Evolutionary conservation across 2,329 filamentous ascomycete genomes (phyloP).

Genomic region (Cladophialophora carrionii): DNA sequence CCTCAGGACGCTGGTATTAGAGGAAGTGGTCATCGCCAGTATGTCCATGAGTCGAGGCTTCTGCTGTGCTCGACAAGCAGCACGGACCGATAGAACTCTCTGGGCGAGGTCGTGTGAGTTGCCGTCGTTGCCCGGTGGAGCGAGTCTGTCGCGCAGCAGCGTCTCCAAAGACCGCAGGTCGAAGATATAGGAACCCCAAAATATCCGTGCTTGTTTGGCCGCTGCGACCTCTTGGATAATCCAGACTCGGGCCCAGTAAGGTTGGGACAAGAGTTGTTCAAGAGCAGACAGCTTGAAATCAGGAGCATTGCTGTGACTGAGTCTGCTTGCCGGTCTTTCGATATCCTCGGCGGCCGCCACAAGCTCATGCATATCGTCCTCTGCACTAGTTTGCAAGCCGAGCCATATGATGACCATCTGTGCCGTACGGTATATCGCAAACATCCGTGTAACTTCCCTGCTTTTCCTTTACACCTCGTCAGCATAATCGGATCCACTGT

Average conservation of each 20-base stretch:
- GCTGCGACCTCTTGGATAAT: conserved; percentile 38
- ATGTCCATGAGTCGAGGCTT: conserved; percentile 31
- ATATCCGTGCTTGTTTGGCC: conserved; percentile 20
- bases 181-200: conserved; percentile 28
- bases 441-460: conserved; percentile 29
- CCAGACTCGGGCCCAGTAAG: conserved; percentile 38
- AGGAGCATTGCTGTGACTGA: background rate
- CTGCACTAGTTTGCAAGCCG: conserved; percentile 24
- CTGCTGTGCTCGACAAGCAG: conserved; percentile 27
- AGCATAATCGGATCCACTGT: background rate
- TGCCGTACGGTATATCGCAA: conserved; percentile 33
- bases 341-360: conserved; percentile 13
- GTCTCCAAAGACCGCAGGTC: conserved; percentile 24
- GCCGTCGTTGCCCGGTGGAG: background rate
- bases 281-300: conserved; percentile 16
- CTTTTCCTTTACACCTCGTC: conserved; percentile 9
- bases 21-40: conserved; percentile 25
- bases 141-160: conserved; percentile 15
- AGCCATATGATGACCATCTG: conserved; percentile 37
- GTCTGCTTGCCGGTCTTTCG: conserved; percentile 11
- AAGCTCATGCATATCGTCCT: conserved; percentile 23
- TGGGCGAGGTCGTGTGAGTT: conserved; percentile 12
- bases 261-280: conserved; percentile 31
- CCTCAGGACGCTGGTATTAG: conserved; percentile 26
- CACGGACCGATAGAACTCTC: conserved; percentile 24